Base-by-base conservation (phyloP, 176 grass and related monocot genomes). In the Raddia distichophylla region DNA sequence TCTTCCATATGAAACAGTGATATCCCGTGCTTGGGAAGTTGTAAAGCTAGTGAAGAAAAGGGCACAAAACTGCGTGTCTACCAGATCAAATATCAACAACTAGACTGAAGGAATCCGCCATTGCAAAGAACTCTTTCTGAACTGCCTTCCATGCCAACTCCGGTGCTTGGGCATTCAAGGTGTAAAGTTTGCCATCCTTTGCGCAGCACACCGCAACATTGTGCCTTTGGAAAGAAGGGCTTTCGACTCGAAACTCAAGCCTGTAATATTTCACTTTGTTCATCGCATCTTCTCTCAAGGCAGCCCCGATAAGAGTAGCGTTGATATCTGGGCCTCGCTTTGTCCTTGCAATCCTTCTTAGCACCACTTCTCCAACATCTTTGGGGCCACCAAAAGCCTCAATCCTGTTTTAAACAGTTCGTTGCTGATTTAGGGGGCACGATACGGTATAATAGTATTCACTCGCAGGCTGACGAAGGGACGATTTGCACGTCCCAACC, bases 61-160 rank as follows among this genome's bases (percentile, higher is more conserved):
- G 9, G 44, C 64, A 59, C 82, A 89, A 82, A 89, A 89, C 27
- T 60, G 80, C 0, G 14, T 37, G 17, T 37, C 44, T 69, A 17
- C 45, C 40, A 48, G 15, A 81, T 92, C 83, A 86, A 32, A 6
- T 70, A 55, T 86, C 71, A 8, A 44, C 14, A 45, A 94, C 81
- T 19, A 93, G 83, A 20, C 67, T 89, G 80, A 96, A 99, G 2
- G 93, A 99, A 82, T 96, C 97, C 17, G 91, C 97, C 81, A 99
- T 92, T 35, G 88, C 80, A 68, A 76, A 67, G 59, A 99, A 93
- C 80, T 91, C 85, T 73, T 73, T 72, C 54, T 69, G 67, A 75
- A 96, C 89, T 9, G 33, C 4, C 8, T 80, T 82, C 93, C 97
- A 96, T 0, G 69, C 59, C 3, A 85, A 88, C 76, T 99, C 97